phyloP scores from a whole-genome alignment of 352 stramenopile genomes.

The Phytophthora pistaciae region DNA sequence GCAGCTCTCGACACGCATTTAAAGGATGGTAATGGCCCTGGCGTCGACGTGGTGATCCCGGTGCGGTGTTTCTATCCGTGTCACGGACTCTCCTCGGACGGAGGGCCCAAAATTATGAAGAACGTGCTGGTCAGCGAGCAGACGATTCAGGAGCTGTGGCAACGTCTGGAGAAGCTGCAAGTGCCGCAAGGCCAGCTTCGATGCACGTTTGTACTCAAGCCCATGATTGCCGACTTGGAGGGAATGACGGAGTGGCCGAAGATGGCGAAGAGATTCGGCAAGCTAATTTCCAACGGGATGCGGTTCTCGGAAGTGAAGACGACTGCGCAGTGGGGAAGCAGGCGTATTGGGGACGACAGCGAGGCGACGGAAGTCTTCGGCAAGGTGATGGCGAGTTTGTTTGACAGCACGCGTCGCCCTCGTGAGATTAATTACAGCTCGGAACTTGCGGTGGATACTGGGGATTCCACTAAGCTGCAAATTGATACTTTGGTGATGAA shows the following conservation, averaged over 20 bases:
- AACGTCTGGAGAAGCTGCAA: neutral
- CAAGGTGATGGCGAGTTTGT: neutral
- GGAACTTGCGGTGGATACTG: neutral
- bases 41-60: slow-evolving; percentile 10
- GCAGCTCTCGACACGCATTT: neutral
- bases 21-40: neutral
- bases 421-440: neutral
- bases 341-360: neutral
- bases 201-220: slow-evolving; percentile 10
- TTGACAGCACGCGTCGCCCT: neutral
- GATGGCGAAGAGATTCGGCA: neutral
- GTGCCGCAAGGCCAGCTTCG: neutral
- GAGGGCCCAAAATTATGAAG: neutral
- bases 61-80: neutral
- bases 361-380: neutral
- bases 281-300: neutral
- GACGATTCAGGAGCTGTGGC: neutral
- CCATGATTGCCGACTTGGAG: slow-evolving; percentile 4
- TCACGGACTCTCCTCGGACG: neutral
- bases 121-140: neutral
- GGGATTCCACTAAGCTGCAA: neutral
- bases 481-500: neutral
- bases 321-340: neutral
- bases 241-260: neutral
- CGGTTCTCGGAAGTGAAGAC: slow-evolving; percentile 2